Evolutionary conservation across 1,284 basidiomycete species (phyloP), one percentile per base, ranked within the genome.

Genomic region (Marasmius sp.): DNA sequence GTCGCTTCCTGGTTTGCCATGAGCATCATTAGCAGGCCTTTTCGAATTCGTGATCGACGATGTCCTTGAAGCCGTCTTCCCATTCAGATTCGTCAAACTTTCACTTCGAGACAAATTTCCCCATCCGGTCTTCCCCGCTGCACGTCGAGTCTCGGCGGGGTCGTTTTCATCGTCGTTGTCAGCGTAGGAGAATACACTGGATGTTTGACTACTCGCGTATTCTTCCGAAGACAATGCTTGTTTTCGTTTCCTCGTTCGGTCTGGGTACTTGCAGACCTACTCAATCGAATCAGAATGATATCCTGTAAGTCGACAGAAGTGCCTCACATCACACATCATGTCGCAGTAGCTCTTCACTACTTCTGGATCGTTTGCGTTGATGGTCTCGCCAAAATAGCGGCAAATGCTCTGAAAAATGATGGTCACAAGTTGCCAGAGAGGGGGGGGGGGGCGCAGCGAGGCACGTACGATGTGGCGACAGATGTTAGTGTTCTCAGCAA

Each of bases 371-470:
- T 70, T 74, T 3, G 76, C 70, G 65, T 91, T 82, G 48, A 94
- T 85, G 2, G 73, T 69, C 72, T 95, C 94, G 0, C 91, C 93
- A 68, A 96, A 95, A 71, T 93, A 94, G 48, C 85, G 85, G 69
- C 93, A 94, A 61, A 95, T 88, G 79, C 91, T 92, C 52, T 34
- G 34, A 12, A 11, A 43, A 37, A 34, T 27, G 7, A 45, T 33
- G 18, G 34, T 37, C 41, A 58, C 12, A 57, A 16, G 27, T 38
- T 54, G 51, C 14, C n/a, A 14, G 38, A 37, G 5, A 45, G n/a
- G 27, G 11, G 37, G 34, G 43, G 14, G 12, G 33, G n/a, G n/a
- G n/a, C n/a, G n/a, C n/a, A n/a, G 45, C 58, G 50, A 20, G 39
- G 20, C 11, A 74, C 86, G 67, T 66, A 91, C 89, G 27, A 94